Percentiles rank a stretch among this genome's conserved stretches.
Conservation (phyloP, 495 filamentous ascomycete genomes). For the Wilcoxina mikolae region DNA sequence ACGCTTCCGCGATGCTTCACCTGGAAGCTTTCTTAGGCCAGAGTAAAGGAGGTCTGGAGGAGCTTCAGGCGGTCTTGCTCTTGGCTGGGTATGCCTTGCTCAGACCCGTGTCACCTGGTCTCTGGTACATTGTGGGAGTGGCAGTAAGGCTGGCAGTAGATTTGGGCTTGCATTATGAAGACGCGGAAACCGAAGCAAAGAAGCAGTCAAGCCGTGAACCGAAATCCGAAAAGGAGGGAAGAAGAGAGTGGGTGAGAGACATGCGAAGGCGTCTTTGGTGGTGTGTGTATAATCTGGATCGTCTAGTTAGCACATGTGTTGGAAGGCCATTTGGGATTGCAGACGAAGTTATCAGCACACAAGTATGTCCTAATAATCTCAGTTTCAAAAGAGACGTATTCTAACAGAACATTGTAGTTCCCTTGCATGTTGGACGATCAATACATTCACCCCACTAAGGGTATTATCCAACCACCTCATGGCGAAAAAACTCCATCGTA, state of each 20-base stretch:
- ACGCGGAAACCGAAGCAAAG: slow-evolving; percentile 54
- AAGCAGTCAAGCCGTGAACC: slow-evolving; percentile 29
- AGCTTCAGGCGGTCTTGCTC: slow-evolving; percentile 79
- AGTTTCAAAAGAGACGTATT: slow-evolving; percentile 1
- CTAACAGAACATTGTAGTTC: slow-evolving; percentile 43
- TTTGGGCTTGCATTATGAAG: slow-evolving; percentile 83
- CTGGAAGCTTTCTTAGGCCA: slow-evolving; percentile 73
- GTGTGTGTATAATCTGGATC: slow-evolving; percentile 89
- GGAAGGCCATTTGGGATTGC: slow-evolving; percentile 86
- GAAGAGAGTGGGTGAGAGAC: slow-evolving; percentile 75
- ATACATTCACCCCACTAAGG: slow-evolving; percentile 61
- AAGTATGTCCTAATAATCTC: slow-evolving; percentile 10
- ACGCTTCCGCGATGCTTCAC: slow-evolving; percentile 83
- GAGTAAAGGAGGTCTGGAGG: slow-evolving; percentile 68
- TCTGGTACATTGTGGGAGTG: slow-evolving; percentile 96
- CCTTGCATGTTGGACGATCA: slow-evolving; percentile 74
- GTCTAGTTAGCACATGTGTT: slow-evolving; percentile 81
- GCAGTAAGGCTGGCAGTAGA: slow-evolving; percentile 82
- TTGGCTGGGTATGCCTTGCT: slow-evolving; percentile 83
- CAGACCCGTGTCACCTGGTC: slow-evolving; percentile 75
- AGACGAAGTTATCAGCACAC: slow-evolving; percentile 77
- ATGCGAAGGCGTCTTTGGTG: slow-evolving; percentile 82
- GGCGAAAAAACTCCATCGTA: slow-evolving; percentile 50
- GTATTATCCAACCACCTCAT: slow-evolving; percentile 36
- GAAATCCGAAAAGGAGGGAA: slow-evolving; percentile 47